Evolutionary conservation across 257 asterid genomes (phyloP).

Genomic region (Nicotiana knightiana): DNA sequence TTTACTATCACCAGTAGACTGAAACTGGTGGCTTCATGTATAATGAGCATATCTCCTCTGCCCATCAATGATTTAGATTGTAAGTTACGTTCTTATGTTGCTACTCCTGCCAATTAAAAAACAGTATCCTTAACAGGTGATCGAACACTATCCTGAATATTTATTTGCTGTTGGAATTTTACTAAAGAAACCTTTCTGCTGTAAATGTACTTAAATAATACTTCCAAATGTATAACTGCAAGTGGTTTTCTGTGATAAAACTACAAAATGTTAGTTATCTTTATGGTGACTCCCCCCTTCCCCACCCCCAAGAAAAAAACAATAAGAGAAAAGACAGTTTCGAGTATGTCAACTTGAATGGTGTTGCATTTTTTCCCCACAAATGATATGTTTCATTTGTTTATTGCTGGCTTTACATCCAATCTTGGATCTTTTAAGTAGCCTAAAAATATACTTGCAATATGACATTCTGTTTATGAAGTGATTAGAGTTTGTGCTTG

Average conservation of each 20-base stretch:
- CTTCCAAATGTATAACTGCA: background rate
- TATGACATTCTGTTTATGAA: background rate
- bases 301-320: background rate
- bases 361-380: background rate
- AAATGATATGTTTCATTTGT: background rate
- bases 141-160: background rate
- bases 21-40: background rate
- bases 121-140: background rate
- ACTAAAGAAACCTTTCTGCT: background rate
- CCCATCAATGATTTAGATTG: background rate
- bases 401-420: background rate
- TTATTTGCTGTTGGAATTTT: background rate
- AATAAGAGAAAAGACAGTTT: background rate
- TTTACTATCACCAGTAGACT: background rate
- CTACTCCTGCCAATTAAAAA: background rate
- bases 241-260: background rate
- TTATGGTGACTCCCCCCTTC: background rate
- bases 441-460: background rate
- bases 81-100: background rate
- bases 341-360: background rate
- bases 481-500: background rate
- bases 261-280: background rate
- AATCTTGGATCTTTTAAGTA: background rate
- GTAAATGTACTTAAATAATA: background rate
- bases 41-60: constrained; percentile 1